Base-by-base conservation (phyloP, 352 stramenopile genomes). In the Phytophthora idaei region DNA sequence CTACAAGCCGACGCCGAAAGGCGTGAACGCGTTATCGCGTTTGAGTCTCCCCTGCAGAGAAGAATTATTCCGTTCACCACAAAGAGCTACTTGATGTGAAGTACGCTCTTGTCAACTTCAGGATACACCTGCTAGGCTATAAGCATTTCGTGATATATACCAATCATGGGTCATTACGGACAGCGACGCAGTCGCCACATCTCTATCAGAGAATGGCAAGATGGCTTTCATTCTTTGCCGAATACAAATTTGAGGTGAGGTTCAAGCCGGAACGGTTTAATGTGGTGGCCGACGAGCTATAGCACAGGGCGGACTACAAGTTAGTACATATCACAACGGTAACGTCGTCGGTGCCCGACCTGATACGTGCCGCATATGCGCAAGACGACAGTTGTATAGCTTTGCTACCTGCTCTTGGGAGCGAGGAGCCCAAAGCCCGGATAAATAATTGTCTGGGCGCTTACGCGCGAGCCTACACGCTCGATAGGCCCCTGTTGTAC, bases 221-320 rank as follows among this genome's bases (percentile, higher is more conserved):
- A 11, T 78, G 69, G 56, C 37, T 76, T 1, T 61, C 65, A 3
- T 78, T 74, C 55, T 77, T 80, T 50, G 37, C 64, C 1, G 63
- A 77, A 28, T 73, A 69, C 54, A 77, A 71, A 32, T 71, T 74
- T 15, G 15, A 42, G 25, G 51, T 72, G 29, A 21, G 21, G 21
- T 21, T 21, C 21, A 60, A 77, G 37, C 77, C 75, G 44, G 74
- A 80, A 37, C 55, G 31, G 31, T 8, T 36, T 36, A 36, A 36
- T 56, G 21, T 0, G 64, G 66, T 77, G 3, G 56, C 59, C n/a
- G 64, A 77, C 50, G 59, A 34, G 52, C 28, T 77, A 0, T 72
- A 53, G 2, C 71, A 57, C 8, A 44, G 51, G 14, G 53, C 67
- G 12, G 50, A 70, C 17, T 64, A 62, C 41, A 52, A 65, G 28